Evolutionary conservation across 228 moss, liverwort and hornwort genomes (phyloP).

Genomic region (Sphagnum fallax): DNA sequence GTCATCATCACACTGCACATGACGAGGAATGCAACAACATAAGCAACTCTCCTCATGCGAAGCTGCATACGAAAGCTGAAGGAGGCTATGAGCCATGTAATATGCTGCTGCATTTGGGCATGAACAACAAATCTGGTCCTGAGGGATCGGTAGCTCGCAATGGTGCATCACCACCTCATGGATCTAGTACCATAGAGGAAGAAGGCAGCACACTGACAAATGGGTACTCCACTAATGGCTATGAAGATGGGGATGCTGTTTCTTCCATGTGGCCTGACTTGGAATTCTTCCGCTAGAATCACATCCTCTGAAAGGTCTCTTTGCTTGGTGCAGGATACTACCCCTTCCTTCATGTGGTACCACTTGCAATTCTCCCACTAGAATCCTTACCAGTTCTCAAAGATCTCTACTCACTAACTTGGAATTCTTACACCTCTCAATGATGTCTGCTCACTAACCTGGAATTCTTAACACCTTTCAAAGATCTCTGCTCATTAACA

Average conservation of each 20-base stretch:
- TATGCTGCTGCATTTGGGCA: constrained; percentile 35
- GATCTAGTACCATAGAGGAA: constrained; percentile 47
- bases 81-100: constrained; percentile 14
- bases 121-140: constrained; percentile 13
- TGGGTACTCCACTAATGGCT: constrained; percentile 33
- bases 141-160: constrained; percentile 12
- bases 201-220: constrained; percentile 53
- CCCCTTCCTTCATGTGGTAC: no score
- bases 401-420: no score
- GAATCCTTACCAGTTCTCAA: no score
- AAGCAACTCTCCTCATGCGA: neutral
- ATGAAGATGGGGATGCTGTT: constrained; percentile 19
- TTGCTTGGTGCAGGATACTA: no score
- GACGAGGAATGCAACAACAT: neutral
- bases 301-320: no score
- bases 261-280: no score
- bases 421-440: no score
- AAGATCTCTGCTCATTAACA: no score
- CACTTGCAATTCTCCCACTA: no score
- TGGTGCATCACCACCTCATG: constrained; percentile 33
- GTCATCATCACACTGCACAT: neutral
- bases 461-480: no score
- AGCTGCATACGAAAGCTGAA: constrained; percentile 1
- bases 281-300: no score
- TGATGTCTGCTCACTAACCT: no score